Evolutionary conservation across 2,329 filamentous ascomycete species (phyloP), one percentile per base, ranked within the genome.

Genomic region (Epichloe scottii): DNA sequence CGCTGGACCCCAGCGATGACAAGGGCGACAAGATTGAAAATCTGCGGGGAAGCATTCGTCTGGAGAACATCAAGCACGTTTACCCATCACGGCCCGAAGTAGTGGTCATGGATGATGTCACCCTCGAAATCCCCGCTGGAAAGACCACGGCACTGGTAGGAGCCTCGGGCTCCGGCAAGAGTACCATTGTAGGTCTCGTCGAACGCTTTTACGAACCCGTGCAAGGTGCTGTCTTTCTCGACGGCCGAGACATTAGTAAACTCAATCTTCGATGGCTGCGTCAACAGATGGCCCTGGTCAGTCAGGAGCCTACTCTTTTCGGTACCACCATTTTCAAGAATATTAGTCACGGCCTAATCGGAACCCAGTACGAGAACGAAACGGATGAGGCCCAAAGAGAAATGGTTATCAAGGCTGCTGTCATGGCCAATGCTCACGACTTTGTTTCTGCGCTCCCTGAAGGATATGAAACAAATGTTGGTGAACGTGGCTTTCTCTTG

Each of bases 141-240:
- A 95, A 95, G 71, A 89, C 87, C 17, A 95, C 91, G 2, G 93
- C 93, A 1, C 73, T 98, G 7, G 93, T 98, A 5, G 93, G 93
- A 52, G 88, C 91, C 0, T 97, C 91, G 11, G 93, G 91, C 11
- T 94, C 87, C 39, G 93, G 93, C 46, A 98, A 97, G 70, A 91
- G 85, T 60, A 97, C 93, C 0, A 90, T 97, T 55, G 85, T 97
- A 30, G 91, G 91, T 12, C 74, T 98, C 19, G 82, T 97, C 1
- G 91, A 97, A 68, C 81, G 93, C 17, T 97, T 97, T 66, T 98
- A 98, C 65, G 82, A 90, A 52, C 91, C 91, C 0, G 87, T 96
- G 35, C 78, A 78, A 33, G 93, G 93, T 21, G 70, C 78, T 19
- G 82, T 97, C 1, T 76, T 83, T 53, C 72, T 98, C 11, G 93